Conservation (phyloP, 331 rosid genomes). For the Acacia pycnantha region DNA sequence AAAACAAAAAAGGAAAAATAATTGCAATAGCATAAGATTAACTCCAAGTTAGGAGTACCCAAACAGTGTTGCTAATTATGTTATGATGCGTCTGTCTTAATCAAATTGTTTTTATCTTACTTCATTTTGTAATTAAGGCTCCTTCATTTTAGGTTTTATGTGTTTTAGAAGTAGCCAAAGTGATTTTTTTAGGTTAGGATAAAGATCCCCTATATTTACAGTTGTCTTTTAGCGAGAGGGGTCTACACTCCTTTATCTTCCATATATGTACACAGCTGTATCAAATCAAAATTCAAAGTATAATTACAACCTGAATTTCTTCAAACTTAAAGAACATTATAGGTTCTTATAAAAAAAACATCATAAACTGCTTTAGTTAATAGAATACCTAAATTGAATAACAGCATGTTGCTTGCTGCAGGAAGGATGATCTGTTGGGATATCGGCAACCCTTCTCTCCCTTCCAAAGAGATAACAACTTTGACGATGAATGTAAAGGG, state of each 20-base stretch:
- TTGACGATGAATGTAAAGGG: constrained; percentile 92
- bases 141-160: background rate
- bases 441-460: constrained; percentile 94
- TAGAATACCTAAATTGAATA: constrained; percentile 79
- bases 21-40: background rate
- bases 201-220: background rate
- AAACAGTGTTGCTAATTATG: background rate
- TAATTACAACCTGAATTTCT: background rate
- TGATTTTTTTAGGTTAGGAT: background rate
- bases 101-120: background rate
- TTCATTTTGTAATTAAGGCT: background rate
- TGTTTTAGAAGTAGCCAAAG: background rate
- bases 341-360: background rate
- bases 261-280: background rate
- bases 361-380: constrained; percentile 11
- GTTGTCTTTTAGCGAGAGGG: background rate
- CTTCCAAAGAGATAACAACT: constrained; percentile 97
- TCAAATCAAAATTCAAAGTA: background rate
- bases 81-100: background rate
- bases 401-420: constrained; percentile 99
- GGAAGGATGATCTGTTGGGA: constrained; percentile 98
- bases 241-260: background rate
- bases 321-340: background rate
- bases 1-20: background rate
- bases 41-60: background rate